phyloP scores from a whole-genome alignment of 768 basidiomycete species.

The Russula griseocarnosa region DNA sequence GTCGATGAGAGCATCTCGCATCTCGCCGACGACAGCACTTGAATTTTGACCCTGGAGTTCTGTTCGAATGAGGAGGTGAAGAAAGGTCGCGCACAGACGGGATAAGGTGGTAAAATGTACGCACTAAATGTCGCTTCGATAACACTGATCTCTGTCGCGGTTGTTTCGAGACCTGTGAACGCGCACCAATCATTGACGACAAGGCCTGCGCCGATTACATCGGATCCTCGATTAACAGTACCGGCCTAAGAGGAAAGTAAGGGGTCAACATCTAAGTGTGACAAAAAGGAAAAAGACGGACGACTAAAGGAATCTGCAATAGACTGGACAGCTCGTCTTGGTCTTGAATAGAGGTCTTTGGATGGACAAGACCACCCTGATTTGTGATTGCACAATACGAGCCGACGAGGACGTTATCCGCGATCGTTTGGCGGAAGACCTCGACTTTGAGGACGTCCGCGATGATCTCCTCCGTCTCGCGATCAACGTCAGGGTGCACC shows the following conservation, averaged over 20 bases:
- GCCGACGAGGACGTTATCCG: constrained; percentile 94
- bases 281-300: constrained; percentile 41
- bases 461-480: constrained; percentile 99
- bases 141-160: constrained; percentile 98
- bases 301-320: constrained; percentile 91
- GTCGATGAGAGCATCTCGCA: constrained; percentile 59
- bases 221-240: constrained; percentile 97
- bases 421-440: constrained; percentile 96
- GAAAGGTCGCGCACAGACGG: constrained; percentile 2
- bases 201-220: constrained; percentile 94
- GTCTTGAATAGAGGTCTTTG: constrained; percentile 94
- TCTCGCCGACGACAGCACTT: constrained; percentile 54
- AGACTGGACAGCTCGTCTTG: constrained; percentile 95
- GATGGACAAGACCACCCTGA: constrained; percentile 96
- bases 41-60: constrained; percentile 56
- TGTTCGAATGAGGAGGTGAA: constrained; percentile 28
- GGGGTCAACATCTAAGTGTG: background rate
- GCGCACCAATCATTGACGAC: constrained; percentile 99
- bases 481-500: constrained; percentile 96
- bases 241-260: constrained; percentile 61
- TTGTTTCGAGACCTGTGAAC: constrained; percentile 98
- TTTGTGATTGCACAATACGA: constrained; percentile 94
- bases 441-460: constrained; percentile 99
- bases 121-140: constrained; percentile 96
- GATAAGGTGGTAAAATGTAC: constrained; percentile 36